Evolutionary conservation across 2,329 filamentous ascomycete genomes (phyloP), one percentile per base, ranked within the genome.

Genomic region (Talaromyces sp.): DNA sequence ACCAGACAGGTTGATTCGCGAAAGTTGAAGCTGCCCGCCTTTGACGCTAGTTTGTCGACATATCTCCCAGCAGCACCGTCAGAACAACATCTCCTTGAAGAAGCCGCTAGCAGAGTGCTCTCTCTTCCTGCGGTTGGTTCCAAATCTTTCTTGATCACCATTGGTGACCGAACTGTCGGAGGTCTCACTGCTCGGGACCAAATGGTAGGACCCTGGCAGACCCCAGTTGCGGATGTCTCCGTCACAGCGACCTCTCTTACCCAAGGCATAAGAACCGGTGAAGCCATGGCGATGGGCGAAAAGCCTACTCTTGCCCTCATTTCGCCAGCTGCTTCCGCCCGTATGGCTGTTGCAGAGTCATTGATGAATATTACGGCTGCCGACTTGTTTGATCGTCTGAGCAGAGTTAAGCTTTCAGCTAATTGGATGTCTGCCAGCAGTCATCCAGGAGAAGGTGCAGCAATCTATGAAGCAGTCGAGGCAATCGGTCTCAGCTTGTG

Each of bases 381-480:
- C 22, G 84, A 90, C 75, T 80, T 90, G 24, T 85, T 89, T 64
- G 90, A 90, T 54, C 88, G 91, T 63, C 82, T 98, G 60, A 86
- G 86, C 66, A 88, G 91, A 50, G 88, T 98, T 67, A 90, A 94
- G 75, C 85, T 98, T 10, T 97, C 93, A 3, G 94, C 94, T 59
- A 98, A 99, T 81, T 99, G 94, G 94, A 98, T 98, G 95, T 93
- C 93, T 3, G 94, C 94, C n/a, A 91, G 93, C 67, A 93, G 88
- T 74, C 93, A 97, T 76, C 89, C 91, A 24, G 95, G 95, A 56
- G 95, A 99, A 78, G 93, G 92, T 47, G 93, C 94, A 45, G 92
- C 90, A 16, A 84, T 98, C 37, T 98, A 97, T 73, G 92, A 97
- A 77, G 95, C 93, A 35, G 95, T 97, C 2, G 87, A 96, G 75